Evolutionary conservation across 352 stramenopile genomes (phyloP), one percentile per base, ranked within the genome.

Genomic region (Globisporangium nagaii): DNA sequence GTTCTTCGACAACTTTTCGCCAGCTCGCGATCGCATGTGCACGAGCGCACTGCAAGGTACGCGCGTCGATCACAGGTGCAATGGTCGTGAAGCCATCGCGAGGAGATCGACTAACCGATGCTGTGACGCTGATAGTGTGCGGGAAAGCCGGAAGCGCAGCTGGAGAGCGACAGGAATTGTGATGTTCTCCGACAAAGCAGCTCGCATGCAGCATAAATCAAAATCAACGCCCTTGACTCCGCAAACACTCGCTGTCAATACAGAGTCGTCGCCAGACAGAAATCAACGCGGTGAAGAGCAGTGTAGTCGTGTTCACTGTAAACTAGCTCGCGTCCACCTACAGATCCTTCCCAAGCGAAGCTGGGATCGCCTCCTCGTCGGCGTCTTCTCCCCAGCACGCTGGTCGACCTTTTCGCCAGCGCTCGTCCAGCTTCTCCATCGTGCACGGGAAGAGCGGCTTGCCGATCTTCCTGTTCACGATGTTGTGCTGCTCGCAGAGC

Each of bases 401-500:
- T 2, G 88, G 65, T 11, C 72, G 86, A 4, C 95, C 96, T 41
- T 92, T 98, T 36, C 84, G 73, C 96, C 96, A 99, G 56, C 96
- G 75, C 64, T 98, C 82, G 61, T 98, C 88, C 17, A 99, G 74
- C 24, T 86, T 94, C 27, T 90, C 65, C 56, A 98, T 91, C 37
- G 81, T 88, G 65, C 96, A 99, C 42, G 90, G 57, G 71, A 98
- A 99, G 5, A 88, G 28, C 15, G 85, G 75, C 65, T 98, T 99
- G 55, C 93, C 85, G 49, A 99, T 82, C 71, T 98, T 98, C 66
- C 95, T 82, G 73, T 98, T 99, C 28, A 99, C 96, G 44, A 93
- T 70, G 73, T 99, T 99, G 79, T 99, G 96, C 67, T 98, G 94
- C 60, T 98, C 86, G 63, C 96, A 99, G 15, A 98, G 71, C 95